A percentile compares a stretch with the other conserved stretches of the same genome.
phyloP scores from a whole-genome alignment of 2,329 filamentous ascomycete species.

The Cordyceps pruinosa region DNA sequence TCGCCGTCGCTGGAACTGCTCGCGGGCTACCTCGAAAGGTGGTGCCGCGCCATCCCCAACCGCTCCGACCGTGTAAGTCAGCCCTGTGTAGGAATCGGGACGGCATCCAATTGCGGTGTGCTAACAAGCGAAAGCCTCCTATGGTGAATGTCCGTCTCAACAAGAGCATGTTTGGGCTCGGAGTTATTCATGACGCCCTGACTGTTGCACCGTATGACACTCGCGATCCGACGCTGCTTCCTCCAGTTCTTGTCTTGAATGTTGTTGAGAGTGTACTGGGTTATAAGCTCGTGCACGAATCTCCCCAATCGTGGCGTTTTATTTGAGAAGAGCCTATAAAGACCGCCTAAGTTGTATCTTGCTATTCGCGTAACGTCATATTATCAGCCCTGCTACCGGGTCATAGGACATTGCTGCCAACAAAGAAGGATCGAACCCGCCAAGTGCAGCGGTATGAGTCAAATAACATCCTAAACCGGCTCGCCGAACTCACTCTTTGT shows the following conservation, averaged over 20 bases:
- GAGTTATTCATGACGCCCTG: conserved; percentile 37
- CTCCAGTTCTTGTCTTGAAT: conserved; percentile 36
- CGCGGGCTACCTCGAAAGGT: conserved; percentile 39
- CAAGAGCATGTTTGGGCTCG: conserved; percentile 39
- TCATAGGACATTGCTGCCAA: no score
- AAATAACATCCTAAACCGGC: not conserved
- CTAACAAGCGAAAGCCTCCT: conserved; percentile 30
- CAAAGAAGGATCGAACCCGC: no score
- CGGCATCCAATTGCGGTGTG: not conserved
- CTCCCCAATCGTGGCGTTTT: conserved; percentile 22
- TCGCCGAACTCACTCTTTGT: not conserved
- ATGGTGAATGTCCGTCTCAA: conserved; percentile 35
- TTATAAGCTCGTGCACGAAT: conserved; percentile 26
- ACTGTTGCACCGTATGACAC: conserved; percentile 29
- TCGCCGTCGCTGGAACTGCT: conserved; percentile 38
- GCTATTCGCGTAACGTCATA: no score
- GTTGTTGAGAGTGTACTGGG: conserved; percentile 42
- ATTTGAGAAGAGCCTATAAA: conserved; percentile 21
- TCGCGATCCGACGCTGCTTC: conserved; percentile 27
- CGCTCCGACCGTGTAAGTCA: conserved; percentile 9
- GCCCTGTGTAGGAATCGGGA: conserved; percentile 10
- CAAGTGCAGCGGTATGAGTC: not conserved
- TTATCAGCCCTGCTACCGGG: no score
- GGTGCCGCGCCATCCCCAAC: conserved; percentile 30
- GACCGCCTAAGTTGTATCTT: conserved; percentile 5